Percentiles rank a stretch among this genome's conserved stretches.
These are phyloP conservation scores for Steccherinum ochraceum DNA, from an alignment of 768 basidiomycete species.

Conservation along the genomic window DNA sequence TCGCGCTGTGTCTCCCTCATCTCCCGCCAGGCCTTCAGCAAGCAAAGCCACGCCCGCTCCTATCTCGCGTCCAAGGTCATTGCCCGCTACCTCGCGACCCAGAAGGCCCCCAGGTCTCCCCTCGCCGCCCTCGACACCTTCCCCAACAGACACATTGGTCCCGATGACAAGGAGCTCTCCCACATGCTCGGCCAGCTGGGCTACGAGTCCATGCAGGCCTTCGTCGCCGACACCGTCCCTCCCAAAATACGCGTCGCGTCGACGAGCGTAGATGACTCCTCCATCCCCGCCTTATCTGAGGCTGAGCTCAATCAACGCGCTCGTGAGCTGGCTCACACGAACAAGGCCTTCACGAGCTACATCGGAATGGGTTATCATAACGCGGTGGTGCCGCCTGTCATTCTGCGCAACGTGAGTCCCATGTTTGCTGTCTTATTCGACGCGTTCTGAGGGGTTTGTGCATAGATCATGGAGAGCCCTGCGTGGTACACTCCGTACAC, in stretches of 20 bases:
- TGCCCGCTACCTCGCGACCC: conserved; percentile 48
- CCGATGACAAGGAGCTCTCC: conserved; percentile 71
- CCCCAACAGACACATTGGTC: conserved; percentile 87
- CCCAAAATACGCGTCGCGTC: conserved; percentile 66
- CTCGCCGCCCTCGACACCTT: conserved; percentile 90
- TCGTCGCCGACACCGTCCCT: conserved; percentile 80
- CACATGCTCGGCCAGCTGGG: conserved; percentile 83
- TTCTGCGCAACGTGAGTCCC: conserved; percentile 77
- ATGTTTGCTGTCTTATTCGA: conserved; percentile 1
- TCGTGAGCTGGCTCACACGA: conserved; percentile 67
- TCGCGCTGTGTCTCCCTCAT: conserved; percentile 5
- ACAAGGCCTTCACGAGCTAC: conserved; percentile 84
- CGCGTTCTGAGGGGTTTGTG: conserved; percentile 1
- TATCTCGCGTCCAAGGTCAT: conserved; percentile 13
- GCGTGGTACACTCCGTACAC: conserved; percentile 98
- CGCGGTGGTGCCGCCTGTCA: conserved; percentile 92
- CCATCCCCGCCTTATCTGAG: conserved; percentile 78
- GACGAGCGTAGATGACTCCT: conserved; percentile 52
- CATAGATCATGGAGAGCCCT: conserved; percentile 86
- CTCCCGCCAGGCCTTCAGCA: conserved; percentile 11
- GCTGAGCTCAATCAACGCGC: conserved; percentile 74
- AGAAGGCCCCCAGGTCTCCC: conserved; percentile 53
- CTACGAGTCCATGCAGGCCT: conserved; percentile 83
- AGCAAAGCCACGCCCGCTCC: conserved; percentile 9
- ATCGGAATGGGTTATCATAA: conserved; percentile 99